Conservation (phyloP, 768 basidiomycete genomes). For the Kwoniella dendrophila region DNA sequence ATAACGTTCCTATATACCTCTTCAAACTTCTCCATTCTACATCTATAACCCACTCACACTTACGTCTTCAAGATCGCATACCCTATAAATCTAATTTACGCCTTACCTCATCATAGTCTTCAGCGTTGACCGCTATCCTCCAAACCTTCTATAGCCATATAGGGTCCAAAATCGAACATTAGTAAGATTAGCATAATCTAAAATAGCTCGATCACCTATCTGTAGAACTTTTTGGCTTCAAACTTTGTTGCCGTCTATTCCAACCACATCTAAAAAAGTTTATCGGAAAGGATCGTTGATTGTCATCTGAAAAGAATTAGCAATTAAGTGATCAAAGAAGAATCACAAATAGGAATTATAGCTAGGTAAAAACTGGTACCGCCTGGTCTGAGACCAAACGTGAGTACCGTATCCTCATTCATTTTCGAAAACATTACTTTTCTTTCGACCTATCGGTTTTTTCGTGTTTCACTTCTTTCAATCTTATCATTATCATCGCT, state of each 20-base stretch:
- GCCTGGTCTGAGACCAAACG: constrained; percentile 13
- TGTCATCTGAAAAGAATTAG: not conserved
- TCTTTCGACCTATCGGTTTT: no score
- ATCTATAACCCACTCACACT: no score
- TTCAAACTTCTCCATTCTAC: no score
- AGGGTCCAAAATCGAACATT: not conserved
- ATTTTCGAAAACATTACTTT: no score
- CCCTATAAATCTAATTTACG: not conserved
- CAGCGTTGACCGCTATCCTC: not conserved
- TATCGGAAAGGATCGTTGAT: not conserved
- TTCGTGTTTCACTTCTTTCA: not conserved
- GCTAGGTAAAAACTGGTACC: constrained; percentile 1
- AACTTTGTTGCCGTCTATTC: not conserved
- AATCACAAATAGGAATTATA: no score
- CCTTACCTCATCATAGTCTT: not conserved
- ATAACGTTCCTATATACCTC: no score
- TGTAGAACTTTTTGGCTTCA: not conserved
- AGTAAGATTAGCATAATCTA: not conserved
- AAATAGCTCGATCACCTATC: not conserved
- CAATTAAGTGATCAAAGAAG: not conserved
- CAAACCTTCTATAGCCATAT: not conserved
- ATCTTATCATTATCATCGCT: not conserved
- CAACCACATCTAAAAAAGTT: not conserved
- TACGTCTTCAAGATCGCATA: not conserved
- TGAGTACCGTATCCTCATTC: not conserved